Percentiles rank a stretch among this genome's conserved stretches.
phyloP scores from a whole-genome alignment of 768 basidiomycete genomes.

The Coprinopsis cinerea region DNA sequence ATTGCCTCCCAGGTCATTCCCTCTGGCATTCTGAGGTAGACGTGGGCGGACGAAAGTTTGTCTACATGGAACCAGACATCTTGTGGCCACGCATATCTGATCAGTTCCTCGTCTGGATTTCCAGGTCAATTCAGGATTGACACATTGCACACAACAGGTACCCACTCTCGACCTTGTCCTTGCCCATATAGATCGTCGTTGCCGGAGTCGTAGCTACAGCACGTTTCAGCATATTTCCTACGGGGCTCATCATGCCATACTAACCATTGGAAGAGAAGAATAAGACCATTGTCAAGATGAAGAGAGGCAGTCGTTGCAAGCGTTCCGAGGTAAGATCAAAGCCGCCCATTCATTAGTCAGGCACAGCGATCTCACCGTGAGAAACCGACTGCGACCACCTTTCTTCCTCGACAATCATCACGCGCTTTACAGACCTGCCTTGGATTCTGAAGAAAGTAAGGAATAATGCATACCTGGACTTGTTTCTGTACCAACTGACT shows the following conservation, averaged over 20 bases:
- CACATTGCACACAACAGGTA: neutral
- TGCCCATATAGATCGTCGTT: slow-evolving; percentile 85
- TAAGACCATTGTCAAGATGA: slow-evolving; percentile 35
- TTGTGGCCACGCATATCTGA: slow-evolving; percentile 86
- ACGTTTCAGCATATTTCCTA: slow-evolving; percentile 7
- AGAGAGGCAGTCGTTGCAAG: neutral
- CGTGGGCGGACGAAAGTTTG: slow-evolving; percentile 94
- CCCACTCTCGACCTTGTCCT: slow-evolving; percentile 94
- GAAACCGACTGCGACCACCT: no score
- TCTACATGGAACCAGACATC: slow-evolving; percentile 97
- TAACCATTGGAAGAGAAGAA: slow-evolving; percentile 44
- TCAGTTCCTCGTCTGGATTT: slow-evolving; percentile 83
- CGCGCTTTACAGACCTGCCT: no score
- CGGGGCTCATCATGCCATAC: neutral
- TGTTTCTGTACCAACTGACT: neutral
- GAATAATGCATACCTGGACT: no score
- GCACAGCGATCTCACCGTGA: neutral
- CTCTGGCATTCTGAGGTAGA: slow-evolving; percentile 86
- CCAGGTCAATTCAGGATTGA: slow-evolving; percentile 14
- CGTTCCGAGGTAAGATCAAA: neutral
- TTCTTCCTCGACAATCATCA: no score
- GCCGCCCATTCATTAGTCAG: neutral
- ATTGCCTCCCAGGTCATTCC: slow-evolving; percentile 87
- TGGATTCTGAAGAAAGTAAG: slow-evolving; percentile 4
- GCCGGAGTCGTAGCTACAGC: slow-evolving; percentile 53